Evolutionary conservation across 2,329 filamentous ascomycete species (phyloP).

Genomic region (Fusarium tupiense): DNA sequence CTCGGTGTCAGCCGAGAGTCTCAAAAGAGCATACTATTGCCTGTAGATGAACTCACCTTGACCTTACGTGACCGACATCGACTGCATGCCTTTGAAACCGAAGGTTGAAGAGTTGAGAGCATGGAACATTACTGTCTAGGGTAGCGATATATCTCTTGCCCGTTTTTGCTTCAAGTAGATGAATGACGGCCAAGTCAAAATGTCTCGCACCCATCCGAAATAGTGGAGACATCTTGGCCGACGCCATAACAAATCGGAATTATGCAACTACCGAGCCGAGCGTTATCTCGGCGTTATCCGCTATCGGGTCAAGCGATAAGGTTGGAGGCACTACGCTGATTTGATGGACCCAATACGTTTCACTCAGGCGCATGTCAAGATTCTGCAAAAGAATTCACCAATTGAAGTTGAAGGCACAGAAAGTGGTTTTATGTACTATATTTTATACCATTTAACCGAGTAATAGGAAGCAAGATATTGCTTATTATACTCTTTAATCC

Average conservation of each 20-base stretch:
- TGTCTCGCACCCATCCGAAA: neutral
- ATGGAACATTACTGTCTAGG: neutral
- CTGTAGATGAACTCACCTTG: neutral
- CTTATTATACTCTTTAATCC: no score
- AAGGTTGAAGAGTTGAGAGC: neutral
- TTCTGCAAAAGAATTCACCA: fast-evolving
- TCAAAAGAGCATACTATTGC: fast-evolving
- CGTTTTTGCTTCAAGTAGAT: fast-evolving
- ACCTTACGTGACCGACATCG: conserved; percentile 2
- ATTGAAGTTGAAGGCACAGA: neutral
- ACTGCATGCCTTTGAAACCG: neutral
- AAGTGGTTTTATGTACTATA: neutral
- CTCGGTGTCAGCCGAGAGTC: neutral
- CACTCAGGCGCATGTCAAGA: no score
- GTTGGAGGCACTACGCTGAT: no score
- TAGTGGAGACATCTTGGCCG: neutral
- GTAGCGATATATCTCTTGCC: fast-evolving
- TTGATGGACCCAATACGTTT: no score
- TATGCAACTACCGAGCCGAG: neutral
- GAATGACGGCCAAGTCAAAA: neutral
- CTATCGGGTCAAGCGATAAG: neutral
- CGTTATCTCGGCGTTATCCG: neutral
- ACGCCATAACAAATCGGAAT: conserved; percentile 3
- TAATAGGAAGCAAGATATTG: no score
- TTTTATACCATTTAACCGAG: no score